Percentiles rank a stretch among this genome's conserved stretches.
Evolutionary conservation across 148 eudicot species (phyloP).

Genomic region (Camellia sinensis): DNA sequence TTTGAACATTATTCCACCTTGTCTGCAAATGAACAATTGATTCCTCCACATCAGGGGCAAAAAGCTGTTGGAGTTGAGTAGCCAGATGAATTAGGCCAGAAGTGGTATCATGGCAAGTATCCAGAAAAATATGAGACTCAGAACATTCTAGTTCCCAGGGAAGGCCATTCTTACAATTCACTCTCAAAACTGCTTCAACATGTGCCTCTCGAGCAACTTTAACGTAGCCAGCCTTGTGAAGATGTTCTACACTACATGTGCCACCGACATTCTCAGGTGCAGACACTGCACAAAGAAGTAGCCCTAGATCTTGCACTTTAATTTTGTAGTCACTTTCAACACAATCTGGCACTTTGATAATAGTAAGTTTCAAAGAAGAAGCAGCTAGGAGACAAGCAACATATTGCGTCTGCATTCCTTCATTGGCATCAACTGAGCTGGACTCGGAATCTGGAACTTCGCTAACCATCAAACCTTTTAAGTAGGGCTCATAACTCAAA

Average conservation of each 20-base stretch:
- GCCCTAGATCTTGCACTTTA: slow-evolving; percentile 67
- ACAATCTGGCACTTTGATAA: slow-evolving; percentile 34
- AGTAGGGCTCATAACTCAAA: slow-evolving; percentile 85
- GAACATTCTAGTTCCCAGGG: slow-evolving; percentile 78
- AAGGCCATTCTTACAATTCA: slow-evolving; percentile 44
- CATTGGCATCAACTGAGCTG: slow-evolving; percentile 27
- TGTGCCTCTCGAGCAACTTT: slow-evolving; percentile 73
- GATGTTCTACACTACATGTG: slow-evolving; percentile 48
- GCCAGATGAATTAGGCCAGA: slow-evolving; percentile 60
- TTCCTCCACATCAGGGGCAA: slow-evolving; percentile 90
- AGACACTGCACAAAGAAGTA: slow-evolving; percentile 56
- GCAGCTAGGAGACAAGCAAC: slow-evolving; percentile 79
- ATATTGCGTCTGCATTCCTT: slow-evolving; percentile 28
- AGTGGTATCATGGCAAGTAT: slow-evolving; percentile 90
- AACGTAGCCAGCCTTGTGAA: slow-evolving; percentile 66
- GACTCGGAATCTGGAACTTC: slow-evolving; percentile 28
- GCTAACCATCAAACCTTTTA: slow-evolving; percentile 21
- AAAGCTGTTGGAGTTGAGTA: slow-evolving; percentile 83
- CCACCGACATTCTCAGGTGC: slow-evolving; percentile 26
- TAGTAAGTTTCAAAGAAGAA: slow-evolving; percentile 65
- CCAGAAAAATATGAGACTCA: slow-evolving; percentile 52
- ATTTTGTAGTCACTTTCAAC: slow-evolving; percentile 48
- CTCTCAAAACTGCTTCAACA: slow-evolving; percentile 52
- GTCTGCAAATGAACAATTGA: slow-evolving; percentile 75
- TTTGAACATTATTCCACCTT: slow-evolving; percentile 76